Percentiles rank a stretch among this genome's conserved stretches.
Evolutionary conservation across 257 asterid species (phyloP).

Genomic region (Pogostemon cablin): DNA sequence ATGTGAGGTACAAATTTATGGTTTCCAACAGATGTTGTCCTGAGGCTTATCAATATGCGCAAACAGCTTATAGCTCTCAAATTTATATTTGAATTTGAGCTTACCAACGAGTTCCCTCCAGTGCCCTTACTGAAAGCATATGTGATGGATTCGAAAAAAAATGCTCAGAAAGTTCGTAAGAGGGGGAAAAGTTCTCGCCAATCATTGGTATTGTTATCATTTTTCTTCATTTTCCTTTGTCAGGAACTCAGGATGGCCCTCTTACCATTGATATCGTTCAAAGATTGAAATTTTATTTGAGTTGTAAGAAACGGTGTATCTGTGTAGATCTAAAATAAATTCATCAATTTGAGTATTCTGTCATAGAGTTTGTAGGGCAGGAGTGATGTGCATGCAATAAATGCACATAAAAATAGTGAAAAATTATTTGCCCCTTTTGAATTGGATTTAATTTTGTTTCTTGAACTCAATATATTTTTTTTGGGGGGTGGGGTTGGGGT

Average conservation of each 20-base stretch:
- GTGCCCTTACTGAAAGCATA: constrained; percentile 57
- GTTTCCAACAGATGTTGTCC: constrained; percentile 49
- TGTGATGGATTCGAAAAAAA: constrained; percentile 47
- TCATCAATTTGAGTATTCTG: background rate
- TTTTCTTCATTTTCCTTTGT: constrained; percentile 19
- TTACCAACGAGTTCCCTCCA: constrained; percentile 62
- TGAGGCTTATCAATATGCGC: constrained; percentile 55
- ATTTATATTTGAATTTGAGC: constrained; percentile 59
- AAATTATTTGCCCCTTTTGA: too few species aligned
- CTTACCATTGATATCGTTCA: constrained; percentile 4
- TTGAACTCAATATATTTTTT: background rate
- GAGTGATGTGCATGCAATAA: too few species aligned
- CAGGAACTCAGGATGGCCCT: background rate
- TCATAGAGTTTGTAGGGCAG: background rate
- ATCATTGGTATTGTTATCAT: constrained; percentile 41
- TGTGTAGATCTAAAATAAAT: background rate
- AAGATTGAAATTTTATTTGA: background rate
- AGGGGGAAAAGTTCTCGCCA: constrained; percentile 52
- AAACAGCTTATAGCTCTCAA: constrained; percentile 62
- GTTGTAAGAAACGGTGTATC: constrained; percentile 10
- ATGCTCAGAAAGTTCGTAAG: constrained; percentile 47
- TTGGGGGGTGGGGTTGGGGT: too few species aligned
- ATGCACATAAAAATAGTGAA: too few species aligned
- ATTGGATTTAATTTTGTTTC: background rate
- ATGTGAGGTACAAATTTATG: constrained; percentile 26